Base-by-base conservation (phyloP, 2,329 filamentous ascomycete genomes). In the Mycocentrospora acerina region DNA sequence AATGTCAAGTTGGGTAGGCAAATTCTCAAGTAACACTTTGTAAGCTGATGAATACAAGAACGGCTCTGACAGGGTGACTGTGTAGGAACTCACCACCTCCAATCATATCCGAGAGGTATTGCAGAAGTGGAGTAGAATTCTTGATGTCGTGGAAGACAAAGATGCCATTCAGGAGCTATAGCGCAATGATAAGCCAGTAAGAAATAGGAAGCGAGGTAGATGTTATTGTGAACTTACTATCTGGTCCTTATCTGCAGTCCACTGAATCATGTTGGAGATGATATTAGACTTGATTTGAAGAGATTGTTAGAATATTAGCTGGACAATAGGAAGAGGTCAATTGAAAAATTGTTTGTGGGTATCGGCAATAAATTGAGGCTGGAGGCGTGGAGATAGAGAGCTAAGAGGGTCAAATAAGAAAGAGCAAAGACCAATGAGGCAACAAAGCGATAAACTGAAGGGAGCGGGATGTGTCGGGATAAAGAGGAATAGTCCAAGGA, bases 51-150 rank as follows among this genome's bases (percentile, higher is more conserved):
- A 12, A 7, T 19, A 10, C 8, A n/a, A 22, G 12, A 9, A 19
- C 25, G 6, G 18, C 5, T 1, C 12, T 9, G 13, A 15, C 11
- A 9, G 7, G 11, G 13, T 22, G 13, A 10, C 4, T 15, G 19
- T 22, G 9, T 22, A 22, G 3, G 9, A 15, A 37, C 40, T 27
- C 26, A 51, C 50, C 37, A 9, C 44, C 34, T 11, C 32, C 44
- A n/a, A 35, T 26, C 8, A 24, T 25, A 6, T 25, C 30, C 29
- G 8, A 52, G 40, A 0, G 31, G 33, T 19, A 43, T 52, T 31
- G 24, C 19, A 38, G 49, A 46, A 6, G 36, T 44, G 39, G 49
- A 35, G 7, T 44, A 19, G 29, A 28, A 44, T 18, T 44, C 36
- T 40, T 44, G 29, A 44, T 39, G 16, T 36, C 13, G 9, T 39